phyloP scores from a whole-genome alignment of 2,329 filamentous ascomycete species.

The Tolypocladium capitatum region DNA sequence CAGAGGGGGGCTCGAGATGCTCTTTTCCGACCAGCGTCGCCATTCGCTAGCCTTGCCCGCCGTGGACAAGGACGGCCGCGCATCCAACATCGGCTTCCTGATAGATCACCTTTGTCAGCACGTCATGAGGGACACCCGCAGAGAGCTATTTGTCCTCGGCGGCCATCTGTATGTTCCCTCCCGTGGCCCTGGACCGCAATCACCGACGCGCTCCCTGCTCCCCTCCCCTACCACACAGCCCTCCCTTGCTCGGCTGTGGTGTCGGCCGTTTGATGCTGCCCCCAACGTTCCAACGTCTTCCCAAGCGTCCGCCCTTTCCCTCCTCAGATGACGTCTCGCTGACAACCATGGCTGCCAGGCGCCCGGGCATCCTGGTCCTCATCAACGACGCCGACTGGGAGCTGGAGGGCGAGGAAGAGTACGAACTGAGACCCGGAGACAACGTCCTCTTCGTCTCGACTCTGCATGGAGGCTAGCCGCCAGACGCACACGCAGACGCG shows the following conservation, averaged over 20 bases:
- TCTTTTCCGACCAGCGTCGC: conserved; percentile 73
- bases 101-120: conserved; percentile 68
- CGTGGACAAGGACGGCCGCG: conserved; percentile 41
- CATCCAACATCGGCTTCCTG: conserved; percentile 60
- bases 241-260: not conserved
- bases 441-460: conserved; percentile 95
- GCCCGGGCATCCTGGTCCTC: conserved; percentile 86
- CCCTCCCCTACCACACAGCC: too few relatives aligned
- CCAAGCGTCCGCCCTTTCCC: not conserved
- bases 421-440: conserved; percentile 69
- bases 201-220: not conserved
- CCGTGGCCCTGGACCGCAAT: not conserved
- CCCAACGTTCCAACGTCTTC: not conserved
- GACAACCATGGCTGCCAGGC: conserved; percentile 38
- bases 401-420: conserved; percentile 84
- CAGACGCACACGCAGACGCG: not conserved
- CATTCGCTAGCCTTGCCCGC: conserved; percentile 58
- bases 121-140: conserved; percentile 72
- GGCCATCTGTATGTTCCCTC: conserved; percentile 68
- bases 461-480: conserved; percentile 68
- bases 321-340: conserved; percentile 6
- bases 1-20: conserved; percentile 85
- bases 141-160: conserved; percentile 82
- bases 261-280: not conserved
- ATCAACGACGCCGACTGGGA: conserved; percentile 99